A percentile compares a stretch with the other conserved stretches of the same genome.
These are phyloP conservation scores for Saccharomyces hybrid DNA, from an alignment of 1,139 yeast genomes.

Conservation along the genomic window DNA sequence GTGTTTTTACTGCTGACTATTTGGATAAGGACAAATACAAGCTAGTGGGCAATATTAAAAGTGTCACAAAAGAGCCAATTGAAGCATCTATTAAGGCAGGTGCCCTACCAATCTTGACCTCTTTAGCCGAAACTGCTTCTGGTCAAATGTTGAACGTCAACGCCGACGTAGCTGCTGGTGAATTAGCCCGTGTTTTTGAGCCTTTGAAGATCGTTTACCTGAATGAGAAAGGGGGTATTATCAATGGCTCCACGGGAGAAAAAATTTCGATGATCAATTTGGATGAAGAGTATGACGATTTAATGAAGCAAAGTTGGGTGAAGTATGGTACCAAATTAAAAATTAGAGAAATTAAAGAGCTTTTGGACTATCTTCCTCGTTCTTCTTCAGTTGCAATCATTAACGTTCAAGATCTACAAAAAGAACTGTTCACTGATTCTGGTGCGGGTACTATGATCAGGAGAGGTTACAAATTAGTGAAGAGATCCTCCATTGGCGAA, in stretches of 20 bases:
- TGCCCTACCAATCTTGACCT: conserved; percentile 90
- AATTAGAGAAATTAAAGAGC: conserved; percentile 91
- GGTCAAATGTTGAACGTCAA: conserved; percentile 96
- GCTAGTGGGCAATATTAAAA: conserved; percentile 81
- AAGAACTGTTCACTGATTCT: conserved; percentile 94
- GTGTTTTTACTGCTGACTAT: conserved; percentile 92
- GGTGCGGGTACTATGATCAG: conserved; percentile 99
- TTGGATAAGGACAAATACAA: conserved; percentile 86
- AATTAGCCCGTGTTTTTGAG: conserved; percentile 91
- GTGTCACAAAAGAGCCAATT: conserved; percentile 83
- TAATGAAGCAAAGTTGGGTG: conserved; percentile 94
- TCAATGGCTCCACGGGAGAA: conserved; percentile 87
- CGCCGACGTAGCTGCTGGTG: conserved; percentile 99
- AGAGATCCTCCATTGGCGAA: conserved; percentile 60
- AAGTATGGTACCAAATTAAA: conserved; percentile 96
- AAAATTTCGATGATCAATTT: conserved; percentile 83
- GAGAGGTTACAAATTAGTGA: conserved; percentile 86
- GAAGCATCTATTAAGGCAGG: conserved; percentile 96
- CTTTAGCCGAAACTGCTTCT: conserved; percentile 90
- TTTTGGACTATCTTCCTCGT: conserved; percentile 88
- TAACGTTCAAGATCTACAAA: conserved; percentile 89
- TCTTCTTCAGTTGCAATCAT: conserved; percentile 97
- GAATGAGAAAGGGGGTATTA: conserved; percentile 96
- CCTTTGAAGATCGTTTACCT: conserved; percentile 93
- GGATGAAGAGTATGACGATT: conserved; percentile 90